Evolutionary conservation across 495 filamentous ascomycete species (phyloP).

Genomic region (Penicillium bialowiezense): DNA sequence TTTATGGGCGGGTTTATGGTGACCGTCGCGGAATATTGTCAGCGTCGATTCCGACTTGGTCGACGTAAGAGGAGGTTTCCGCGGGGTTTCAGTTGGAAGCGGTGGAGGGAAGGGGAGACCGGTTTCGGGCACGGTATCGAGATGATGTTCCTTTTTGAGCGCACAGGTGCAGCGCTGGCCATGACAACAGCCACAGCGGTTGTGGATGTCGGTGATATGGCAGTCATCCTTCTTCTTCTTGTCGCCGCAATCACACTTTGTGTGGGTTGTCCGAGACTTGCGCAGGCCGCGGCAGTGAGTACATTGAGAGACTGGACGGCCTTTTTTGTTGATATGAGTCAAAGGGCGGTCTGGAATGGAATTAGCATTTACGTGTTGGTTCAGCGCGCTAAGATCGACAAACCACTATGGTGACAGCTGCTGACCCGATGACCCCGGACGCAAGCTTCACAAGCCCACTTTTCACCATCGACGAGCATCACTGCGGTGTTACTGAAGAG

Average conservation of each 20-base stretch:
- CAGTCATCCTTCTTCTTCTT: constrained; percentile 67
- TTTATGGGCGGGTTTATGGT: constrained; percentile 90
- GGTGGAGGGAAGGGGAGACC: constrained; percentile 23
- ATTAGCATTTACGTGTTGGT: constrained; percentile 19
- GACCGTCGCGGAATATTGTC: constrained; percentile 86
- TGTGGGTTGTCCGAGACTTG: constrained; percentile 93
- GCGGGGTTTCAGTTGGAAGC: constrained; percentile 46
- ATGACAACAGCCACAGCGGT: constrained; percentile 81
- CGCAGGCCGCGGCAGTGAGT: constrained; percentile 93
- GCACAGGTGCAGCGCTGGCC: constrained; percentile 90
- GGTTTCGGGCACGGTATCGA: constrained; percentile 50
- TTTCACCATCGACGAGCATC: constrained; percentile 88
- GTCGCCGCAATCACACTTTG: constrained; percentile 96
- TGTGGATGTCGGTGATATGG: constrained; percentile 62
- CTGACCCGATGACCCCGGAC: constrained; percentile 91
- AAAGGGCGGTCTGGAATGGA: constrained; percentile 74
- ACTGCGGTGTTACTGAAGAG: constrained; percentile 39
- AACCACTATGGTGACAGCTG: constrained; percentile 89
- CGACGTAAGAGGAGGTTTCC: constrained; percentile 73
- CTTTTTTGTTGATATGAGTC: constrained; percentile 97
- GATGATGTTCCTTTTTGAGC: constrained; percentile 81
- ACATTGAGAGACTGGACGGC: constrained; percentile 97
- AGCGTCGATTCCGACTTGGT: constrained; percentile 80
- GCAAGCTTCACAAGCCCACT: constrained; percentile 91
- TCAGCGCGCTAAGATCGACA: constrained; percentile 33